phyloP scores from a whole-genome alignment of 768 basidiomycete species.

The Dentipellis sp. region DNA sequence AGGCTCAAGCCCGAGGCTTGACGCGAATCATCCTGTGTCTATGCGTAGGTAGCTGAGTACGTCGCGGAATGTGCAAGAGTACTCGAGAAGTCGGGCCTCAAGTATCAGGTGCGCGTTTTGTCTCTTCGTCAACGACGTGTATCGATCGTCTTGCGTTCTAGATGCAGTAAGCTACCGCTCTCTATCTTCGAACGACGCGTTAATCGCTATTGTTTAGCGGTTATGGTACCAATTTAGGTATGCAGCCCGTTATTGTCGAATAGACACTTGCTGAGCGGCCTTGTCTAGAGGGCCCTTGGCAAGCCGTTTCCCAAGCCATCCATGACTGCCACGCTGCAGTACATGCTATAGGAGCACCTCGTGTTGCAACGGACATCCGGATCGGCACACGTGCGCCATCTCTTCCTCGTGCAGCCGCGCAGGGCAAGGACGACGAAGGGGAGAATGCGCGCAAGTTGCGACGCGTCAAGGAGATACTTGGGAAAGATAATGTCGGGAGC shows the following conservation, averaged over 20 bases:
- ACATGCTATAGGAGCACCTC: slow-evolving; percentile 63
- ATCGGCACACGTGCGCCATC: slow-evolving; percentile 72
- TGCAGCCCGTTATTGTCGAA: slow-evolving; percentile 8
- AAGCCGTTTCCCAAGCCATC: slow-evolving; percentile 74
- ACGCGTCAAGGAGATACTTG: slow-evolving; percentile 74
- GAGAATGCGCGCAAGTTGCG: slow-evolving; percentile 68
- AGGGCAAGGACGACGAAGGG: slow-evolving; percentile 51
- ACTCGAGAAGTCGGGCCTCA: slow-evolving; percentile 74
- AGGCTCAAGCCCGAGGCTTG: neutral
- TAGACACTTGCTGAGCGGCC: neutral
- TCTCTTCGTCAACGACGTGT: neutral
- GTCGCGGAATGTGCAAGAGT: slow-evolving; percentile 78
- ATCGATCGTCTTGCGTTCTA: slow-evolving; percentile 16
- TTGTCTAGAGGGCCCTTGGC: slow-evolving; percentile 71
- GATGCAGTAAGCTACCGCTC: slow-evolving; percentile 47
- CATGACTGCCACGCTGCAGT: slow-evolving; percentile 87
- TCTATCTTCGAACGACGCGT: neutral
- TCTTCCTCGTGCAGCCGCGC: slow-evolving; percentile 34
- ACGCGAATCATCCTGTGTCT: neutral
- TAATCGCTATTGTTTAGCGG: slow-evolving; percentile 38
- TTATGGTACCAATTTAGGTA: slow-evolving; percentile 86
- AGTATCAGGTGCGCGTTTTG: slow-evolving; percentile 54
- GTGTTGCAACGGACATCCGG: slow-evolving; percentile 87
- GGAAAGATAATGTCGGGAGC: slow-evolving; percentile 19
- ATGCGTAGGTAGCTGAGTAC: slow-evolving; percentile 58